A percentile compares a stretch with the other conserved stretches of the same genome.
phyloP scores from a whole-genome alignment of 1,284 basidiomycete genomes.

The Entoloma clypeatum region DNA sequence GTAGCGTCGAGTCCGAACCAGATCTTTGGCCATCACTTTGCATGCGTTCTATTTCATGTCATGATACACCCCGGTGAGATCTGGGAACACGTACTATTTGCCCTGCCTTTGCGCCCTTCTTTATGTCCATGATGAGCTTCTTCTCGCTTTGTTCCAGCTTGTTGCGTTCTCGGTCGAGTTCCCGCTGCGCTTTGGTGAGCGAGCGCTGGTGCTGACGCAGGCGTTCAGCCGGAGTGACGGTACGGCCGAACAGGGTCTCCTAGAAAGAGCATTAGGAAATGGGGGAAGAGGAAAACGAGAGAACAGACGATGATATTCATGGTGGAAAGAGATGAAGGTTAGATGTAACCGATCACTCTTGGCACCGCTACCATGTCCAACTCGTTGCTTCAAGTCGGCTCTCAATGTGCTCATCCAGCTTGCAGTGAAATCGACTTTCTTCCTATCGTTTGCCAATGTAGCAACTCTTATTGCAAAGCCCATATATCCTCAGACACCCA shows the following conservation, averaged over 20 bases:
- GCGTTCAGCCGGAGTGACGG: conserved; percentile 93
- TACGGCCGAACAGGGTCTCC: conserved; percentile 94
- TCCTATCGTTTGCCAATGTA: conserved; percentile 58
- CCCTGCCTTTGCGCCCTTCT: conserved; percentile 92
- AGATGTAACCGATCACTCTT: too few species aligned
- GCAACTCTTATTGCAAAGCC: conserved; percentile 48
- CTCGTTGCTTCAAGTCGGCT: conserved; percentile 37
- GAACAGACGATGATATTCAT: conserved; percentile 73
- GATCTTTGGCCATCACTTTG: conserved; percentile 99
- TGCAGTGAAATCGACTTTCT: conserved; percentile 62
- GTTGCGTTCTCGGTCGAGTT: conserved; percentile 91
- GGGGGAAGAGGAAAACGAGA: conserved; percentile 4
- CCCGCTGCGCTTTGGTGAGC: conserved; percentile 93
- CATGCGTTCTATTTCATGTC: conserved; percentile 75
- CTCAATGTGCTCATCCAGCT: conserved; percentile 48
- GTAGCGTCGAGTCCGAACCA: conserved; percentile 93
- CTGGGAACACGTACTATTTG: conserved; percentile 74
- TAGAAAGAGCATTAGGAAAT: conserved; percentile 30
- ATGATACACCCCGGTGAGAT: conserved; percentile 9
- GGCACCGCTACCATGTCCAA: conserved; percentile 9
- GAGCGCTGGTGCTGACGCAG: conserved; percentile 95
- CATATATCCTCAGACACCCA: conserved; percentile 61
- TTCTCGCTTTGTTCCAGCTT: conserved; percentile 97
- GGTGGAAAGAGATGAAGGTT: too few species aligned
- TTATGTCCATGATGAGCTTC: conserved; percentile 92